phyloP scores from a whole-genome alignment of 2,329 filamentous ascomycete species.

The Coleophoma cylindrospora region DNA sequence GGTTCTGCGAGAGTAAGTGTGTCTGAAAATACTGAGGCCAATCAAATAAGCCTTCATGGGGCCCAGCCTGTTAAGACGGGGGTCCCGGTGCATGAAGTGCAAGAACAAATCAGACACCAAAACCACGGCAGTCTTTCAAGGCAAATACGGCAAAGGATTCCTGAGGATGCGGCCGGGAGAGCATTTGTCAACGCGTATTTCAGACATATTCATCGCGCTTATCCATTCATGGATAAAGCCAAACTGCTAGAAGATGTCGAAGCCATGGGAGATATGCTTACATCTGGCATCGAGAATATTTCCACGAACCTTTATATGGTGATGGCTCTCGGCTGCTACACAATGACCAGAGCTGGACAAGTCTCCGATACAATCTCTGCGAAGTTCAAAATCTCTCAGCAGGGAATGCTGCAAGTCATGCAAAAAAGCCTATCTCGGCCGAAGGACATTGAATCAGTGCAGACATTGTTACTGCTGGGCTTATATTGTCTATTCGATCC shows the following conservation, averaged over 20 bases:
- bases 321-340: constrained; percentile 41
- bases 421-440: constrained; percentile 30
- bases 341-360: constrained; percentile 36
- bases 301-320: constrained; percentile 36
- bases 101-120: no score
- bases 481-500: not conserved
- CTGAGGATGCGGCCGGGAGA: not conserved
- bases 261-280: constrained; percentile 17
- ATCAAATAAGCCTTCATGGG: not conserved
- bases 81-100: not conserved
- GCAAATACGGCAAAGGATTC: constrained; percentile 1
- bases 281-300: constrained; percentile 21
- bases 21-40: not conserved
- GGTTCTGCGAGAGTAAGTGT: no score
- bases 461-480: not conserved
- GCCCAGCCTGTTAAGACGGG: not conserved
- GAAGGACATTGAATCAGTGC: not conserved
- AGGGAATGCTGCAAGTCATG: constrained; percentile 28
- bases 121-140: not conserved
- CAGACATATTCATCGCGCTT: constrained; percentile 38
- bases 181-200: constrained; percentile 35
- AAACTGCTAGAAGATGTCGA: constrained; percentile 31
- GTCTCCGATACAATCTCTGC: constrained; percentile 27
- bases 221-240: constrained; percentile 36
- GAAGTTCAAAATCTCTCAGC: constrained; percentile 32